Evolutionary conservation across 139 green algal species (phyloP), one percentile per base, ranked within the genome.

Genomic region (Micromonas commoda): DNA sequence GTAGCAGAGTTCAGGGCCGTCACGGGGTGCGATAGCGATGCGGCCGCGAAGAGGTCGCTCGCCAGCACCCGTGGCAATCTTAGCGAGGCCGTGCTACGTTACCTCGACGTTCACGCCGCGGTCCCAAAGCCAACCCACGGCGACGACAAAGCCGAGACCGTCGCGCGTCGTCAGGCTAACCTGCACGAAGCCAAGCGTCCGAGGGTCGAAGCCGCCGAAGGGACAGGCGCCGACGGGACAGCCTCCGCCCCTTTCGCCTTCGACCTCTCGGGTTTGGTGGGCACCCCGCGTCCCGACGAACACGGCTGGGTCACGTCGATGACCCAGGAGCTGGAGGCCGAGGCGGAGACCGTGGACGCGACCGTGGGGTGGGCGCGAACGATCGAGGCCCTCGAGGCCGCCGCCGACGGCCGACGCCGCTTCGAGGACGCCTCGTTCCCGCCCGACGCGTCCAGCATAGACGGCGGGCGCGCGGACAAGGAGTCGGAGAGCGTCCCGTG

Each of bases 351-450:
- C 26, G 29, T 20, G 31, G 23, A 72, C n/a, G 33, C 65, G 65
- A 45, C 65, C 28, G 23, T 53, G 24, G 31, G 31, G 60, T 68
- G 24, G 60, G 60, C 26, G 60, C 9, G 9, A 5, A 4, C n/a
- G n/a, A n/a, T n/a, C n/a, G n/a, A n/a, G n/a, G n/a, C n/a, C n/a
- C n/a, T n/a, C n/a, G n/a, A n/a, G n/a, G n/a, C n/a, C n/a, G n/a
- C 5, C 16, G 4, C 16, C 60, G 60, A 33, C 24, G 9, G 60
- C 65, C 9, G 5, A 9, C 31, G 5, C 6, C 31, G 0, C 0
- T 78, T 78, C 29, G 21, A 31, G 16, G 73, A 79, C 57, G 61
- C 29, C 13, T 33, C 9, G 9, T 79, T 79, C 32, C 54, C 73
- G 19, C 45, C 73, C 9, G 29, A 45, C 26, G 54, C 73, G 61